Base-by-base conservation (phyloP, 768 basidiomycete genomes). In the Tylopilus sp. region DNA sequence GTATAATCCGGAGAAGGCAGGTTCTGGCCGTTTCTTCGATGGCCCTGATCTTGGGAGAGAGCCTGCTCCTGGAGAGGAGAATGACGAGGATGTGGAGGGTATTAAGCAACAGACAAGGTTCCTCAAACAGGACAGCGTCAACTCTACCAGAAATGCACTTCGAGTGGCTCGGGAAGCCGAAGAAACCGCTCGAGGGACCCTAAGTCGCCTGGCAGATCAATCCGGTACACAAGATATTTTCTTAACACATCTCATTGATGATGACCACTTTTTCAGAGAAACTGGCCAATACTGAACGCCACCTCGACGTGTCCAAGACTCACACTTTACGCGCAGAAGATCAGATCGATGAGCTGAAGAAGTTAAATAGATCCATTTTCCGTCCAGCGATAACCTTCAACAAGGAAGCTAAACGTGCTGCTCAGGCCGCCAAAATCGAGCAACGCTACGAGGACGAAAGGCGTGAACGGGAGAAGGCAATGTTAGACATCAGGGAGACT, bases 331-430 rank as follows among this genome's bases (percentile, higher is more conserved):
- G 90, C 4, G 95, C 95, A n/a, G 86, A 86, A 51, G 95, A 99
- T 73, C 91, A 83, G 68, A 92, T 94, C 5, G 86, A 85, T 55
- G 95, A 98, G 69, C 82, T 99, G 49, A 95, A 93, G 71, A 80
- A 94, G 66, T 82, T 99, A 50, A 98, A 98, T 69, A 81, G 85
- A 30, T 94, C 91, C 35, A 98, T 99, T 67, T 98, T 99, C 76
- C 82, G 86, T 44, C 95, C 91, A 9, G 92, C 83, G 50, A 85
- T 97, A 58, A 85, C 86, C 0, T 95, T 88, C 70, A 95, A 98
- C 76, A 99, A 97, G 70, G 86, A 92, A 33, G 79, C 77, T 17
- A 98, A 98, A 70, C 89, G 93, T 44, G 81, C 82, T 5, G 91
- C 88, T 13, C 84, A 92, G 60, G 93, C 97, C 63, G 80, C 82